Base-by-base conservation (phyloP, 495 filamentous ascomycete genomes). In the Talaromyces liani region DNA sequence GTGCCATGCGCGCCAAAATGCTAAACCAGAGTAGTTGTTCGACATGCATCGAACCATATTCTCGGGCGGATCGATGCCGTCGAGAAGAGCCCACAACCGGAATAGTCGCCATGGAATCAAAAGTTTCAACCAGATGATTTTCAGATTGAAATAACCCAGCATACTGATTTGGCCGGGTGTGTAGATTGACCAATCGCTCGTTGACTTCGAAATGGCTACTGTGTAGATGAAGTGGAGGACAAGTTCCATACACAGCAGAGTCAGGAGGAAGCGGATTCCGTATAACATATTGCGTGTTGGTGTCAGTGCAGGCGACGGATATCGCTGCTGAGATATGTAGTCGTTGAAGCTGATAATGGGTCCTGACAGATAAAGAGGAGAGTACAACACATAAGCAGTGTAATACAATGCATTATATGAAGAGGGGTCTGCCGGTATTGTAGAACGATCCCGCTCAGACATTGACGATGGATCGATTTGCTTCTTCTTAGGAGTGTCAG, bases 281-380 rank as follows among this genome's bases (percentile, higher is more conserved):
- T 99, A 99, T 18, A 88, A 77, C 45, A 87, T 67, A 12, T 86
- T 96, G 61, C 91, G 88, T 1, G 79, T 69, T 2, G 71, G 68
- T 25, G 84, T 87, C 65, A 95, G 85, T 41, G 80, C 90, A 20
- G 86, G 80, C 1, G 91, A 73, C 9, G 84, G 83, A 72, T 93
- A 89, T 65, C 91, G 79, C 67, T 81, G 79, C 72, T 99, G 94
- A 16, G 92, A 91, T 60, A 97, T 89, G 78, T 95, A 97, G 77
- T 98, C 94, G 75, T 99, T 99, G 80, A 98, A 99, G 27, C 92
- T 97, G 61, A 98, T 67, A 68, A 99, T 96, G 6, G 94, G 94
- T 1, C 94, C 94, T 0, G 93, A 83, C 29, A 99, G 82, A 71
- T 97, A 99, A 1, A 99, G 82, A 0, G 94, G 95, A 0, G 92